Base-by-base conservation (phyloP, 495 filamentous ascomycete genomes). In the Diplogelasinospora grovesii region DNA sequence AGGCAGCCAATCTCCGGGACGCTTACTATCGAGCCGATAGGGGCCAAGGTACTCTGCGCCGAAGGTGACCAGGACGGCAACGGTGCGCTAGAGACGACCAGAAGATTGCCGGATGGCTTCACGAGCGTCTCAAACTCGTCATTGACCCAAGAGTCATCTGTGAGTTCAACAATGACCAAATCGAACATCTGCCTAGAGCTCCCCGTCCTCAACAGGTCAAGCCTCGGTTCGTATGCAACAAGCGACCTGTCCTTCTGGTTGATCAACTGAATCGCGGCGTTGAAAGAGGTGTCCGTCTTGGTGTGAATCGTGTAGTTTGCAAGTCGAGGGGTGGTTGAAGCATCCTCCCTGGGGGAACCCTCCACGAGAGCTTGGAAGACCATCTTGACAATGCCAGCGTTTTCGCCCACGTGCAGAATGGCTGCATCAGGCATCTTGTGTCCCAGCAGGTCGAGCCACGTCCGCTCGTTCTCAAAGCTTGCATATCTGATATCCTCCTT, bases 401-500 rank as follows among this genome's bases (percentile, higher is more conserved):
- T 31, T 18, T 34, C 34, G 5, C 43, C 49, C 13, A 48, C 14
- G 11, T 52, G 39, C 1, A 52, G 35, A 4, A 48, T 40, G 11
- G 20, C 16, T 15, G 32, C 30, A 8, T 15, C 30, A 3, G 49
- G 44, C 21, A 33, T 44, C 39, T 52, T 47, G 28, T 47, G 40
- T 4, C 38, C 43, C 11, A 43, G 9, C 14, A 40, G 16, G n/a
- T 44, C 44, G 16, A 48, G 30, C 23, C 26, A 33, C 9, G 35
- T 27, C 8, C 13, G 23, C 22, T 19, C 29, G 14, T 41, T 14
- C 4, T 10, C n/a, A 14, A 22, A 10, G 10, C 11, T 21, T 4
- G 34, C 32, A 23, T 37, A 36, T 13, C 24, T 10, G 5, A 48
- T 39, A 15, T 54, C 30, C 8, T 41, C 29, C 27, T 63, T 49